Base-by-base conservation (phyloP, 805 yeast species). In the Saccharomycopsis fermentans region DNA sequence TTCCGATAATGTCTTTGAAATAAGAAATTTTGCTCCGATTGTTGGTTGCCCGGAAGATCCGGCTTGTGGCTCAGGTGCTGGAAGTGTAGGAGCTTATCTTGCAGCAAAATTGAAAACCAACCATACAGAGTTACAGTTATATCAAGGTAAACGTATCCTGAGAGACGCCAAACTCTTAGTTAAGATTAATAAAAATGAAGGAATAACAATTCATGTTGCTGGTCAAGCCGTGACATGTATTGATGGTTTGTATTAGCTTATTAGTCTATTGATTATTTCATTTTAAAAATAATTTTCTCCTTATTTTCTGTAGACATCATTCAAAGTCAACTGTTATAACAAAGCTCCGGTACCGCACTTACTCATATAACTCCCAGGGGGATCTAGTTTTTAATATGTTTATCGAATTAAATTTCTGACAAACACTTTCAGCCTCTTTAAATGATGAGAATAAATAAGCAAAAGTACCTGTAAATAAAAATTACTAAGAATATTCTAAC, bases 61-160 rank as follows among this genome's bases (percentile, higher is more conserved):
- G 1, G 83, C 77, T 8, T 79, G 83, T 66, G 83, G 83, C 2
- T 72, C 77, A 60, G 83, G 83, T n/a, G 70, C 74, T 1, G 69
- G 68, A 14, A 69, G 75, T 0, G 64, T 70, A 36, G 67, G 66
- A 16, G 66, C 69, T 35, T 63, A 67, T 26, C 53, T 73, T 48
- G 43, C 43, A 9, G 43, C 43, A 37, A 37, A 37, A 37, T 37
- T 37, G 43, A 37, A 37, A 37, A 9, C 43, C 43, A 37, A 37
- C n/a, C 21, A 37, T 37, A 37, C 43, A 37, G 43, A 9, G 19
- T 37, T 37, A 37, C 21, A 37, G 19, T 12, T 37, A 16, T 37
- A 37, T 37, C 43, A 37, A 37, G 43, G 43, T 37, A 37, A 16
- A 37, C 17, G 19, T 6, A 37, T 37, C 19, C 17, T 37, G 43